Evolutionary conservation across 2,329 filamentous ascomycete genomes (phyloP), one percentile per base, ranked within the genome.

Genomic region (Talaromyces sp.): DNA sequence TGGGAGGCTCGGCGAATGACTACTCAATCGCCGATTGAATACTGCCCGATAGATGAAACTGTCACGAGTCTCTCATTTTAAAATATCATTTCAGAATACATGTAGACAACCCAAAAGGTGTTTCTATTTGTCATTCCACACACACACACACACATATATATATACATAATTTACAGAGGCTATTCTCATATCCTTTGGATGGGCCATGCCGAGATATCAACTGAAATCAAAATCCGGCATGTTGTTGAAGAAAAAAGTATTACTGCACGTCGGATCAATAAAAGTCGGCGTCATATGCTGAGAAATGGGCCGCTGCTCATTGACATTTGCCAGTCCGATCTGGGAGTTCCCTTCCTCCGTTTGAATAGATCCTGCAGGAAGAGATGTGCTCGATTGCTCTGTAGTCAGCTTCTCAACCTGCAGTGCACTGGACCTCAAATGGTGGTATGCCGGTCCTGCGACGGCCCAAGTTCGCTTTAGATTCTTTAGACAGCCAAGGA

Each of bases 401-500:
- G 23, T 57, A 23, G 50, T 33, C 50, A 53, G 5, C 28, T 53
- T 53, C 27, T 53, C 50, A 31, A 53, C 50, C 47, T 74, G 70
- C 4, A 71, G 67, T 8, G 72, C 70, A 9, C 69, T 69, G 0
- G 64, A 64, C 40, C 72, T 65, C 5, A 75, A 60, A 51, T 66
- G 64, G 7, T 67, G 67, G 31, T 73, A 72, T 1, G 73, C 68
- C 18, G 34, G 34, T 16, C 23, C 23, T 66, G 71, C 72, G 4
- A 75, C 61, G 42, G 64, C 61, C 73, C 73, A 75, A 6, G 66
- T 75, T 7, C 67, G 64, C 18, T 67, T 69, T 16, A 69, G 67
- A 23, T 66, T 68, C 55, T 75, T 75, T 28, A 75, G 61, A 51
- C 72, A 74, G 1, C 73, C 73, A 6, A 75, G 68, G 6, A 75